Conservation (phyloP, 2,329 filamentous ascomycete species). For the Diplodia sapinea region DNA sequence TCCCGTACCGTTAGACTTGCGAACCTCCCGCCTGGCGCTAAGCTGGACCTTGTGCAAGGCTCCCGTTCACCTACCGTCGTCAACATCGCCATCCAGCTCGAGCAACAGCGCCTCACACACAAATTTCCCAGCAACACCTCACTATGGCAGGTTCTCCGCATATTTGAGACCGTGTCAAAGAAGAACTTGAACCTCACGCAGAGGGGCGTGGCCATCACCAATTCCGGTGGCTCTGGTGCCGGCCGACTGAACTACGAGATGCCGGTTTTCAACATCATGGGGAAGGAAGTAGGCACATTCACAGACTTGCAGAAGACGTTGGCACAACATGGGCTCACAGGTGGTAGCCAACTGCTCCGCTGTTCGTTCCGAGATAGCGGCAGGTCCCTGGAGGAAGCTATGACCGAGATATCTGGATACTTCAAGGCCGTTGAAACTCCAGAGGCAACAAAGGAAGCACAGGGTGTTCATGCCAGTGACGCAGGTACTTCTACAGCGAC, state of each 20-base stretch:
- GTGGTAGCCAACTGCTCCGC: slow-evolving; percentile 78
- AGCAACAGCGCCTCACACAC: slow-evolving; percentile 73
- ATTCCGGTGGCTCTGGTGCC: slow-evolving; percentile 59
- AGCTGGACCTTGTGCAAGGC: slow-evolving; percentile 86
- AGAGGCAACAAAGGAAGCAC: slow-evolving; percentile 25
- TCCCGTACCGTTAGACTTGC: slow-evolving; percentile 83
- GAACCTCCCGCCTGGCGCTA: slow-evolving; percentile 82
- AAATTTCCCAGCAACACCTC: slow-evolving; percentile 89
- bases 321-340: slow-evolving; percentile 84
- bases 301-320: slow-evolving; percentile 87
- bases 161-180: slow-evolving; percentile 75
- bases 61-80: slow-evolving; percentile 86
- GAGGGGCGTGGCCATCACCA: slow-evolving; percentile 71
- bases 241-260: slow-evolving; percentile 88
- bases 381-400: slow-evolving; percentile 81
- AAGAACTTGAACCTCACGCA: slow-evolving; percentile 77
- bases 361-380: slow-evolving; percentile 78
- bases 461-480: slow-evolving; percentile 40
- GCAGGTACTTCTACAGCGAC: slow-evolving; percentile 39
- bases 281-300: slow-evolving; percentile 76
- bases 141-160: slow-evolving; percentile 86
- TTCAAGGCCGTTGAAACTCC: slow-evolving; percentile 60
- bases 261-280: slow-evolving; percentile 83
- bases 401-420: slow-evolving; percentile 77
- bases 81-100: slow-evolving; percentile 84